Conservation (phyloP, 305 asterid species). For the Solanum hybrid region DNA sequence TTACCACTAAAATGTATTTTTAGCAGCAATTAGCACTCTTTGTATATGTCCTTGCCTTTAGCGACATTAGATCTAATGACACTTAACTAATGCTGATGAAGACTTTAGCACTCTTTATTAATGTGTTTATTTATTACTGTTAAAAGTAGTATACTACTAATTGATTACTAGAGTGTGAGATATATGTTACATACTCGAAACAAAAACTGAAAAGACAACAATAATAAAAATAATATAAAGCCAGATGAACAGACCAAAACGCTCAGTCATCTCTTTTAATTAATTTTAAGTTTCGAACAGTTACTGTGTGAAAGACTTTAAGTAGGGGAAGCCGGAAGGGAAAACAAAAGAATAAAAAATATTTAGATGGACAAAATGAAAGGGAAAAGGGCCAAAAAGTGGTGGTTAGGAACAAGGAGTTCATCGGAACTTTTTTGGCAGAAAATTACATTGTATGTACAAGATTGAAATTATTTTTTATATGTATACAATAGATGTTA, state of each 20-base stretch:
- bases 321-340: background rate
- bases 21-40: no score
- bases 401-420: background rate
- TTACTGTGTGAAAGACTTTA: background rate
- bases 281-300: background rate
- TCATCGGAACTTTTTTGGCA: background rate
- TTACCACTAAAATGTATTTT: no score
- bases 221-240: no score
- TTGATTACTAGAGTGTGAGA: background rate
- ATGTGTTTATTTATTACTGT: no score
- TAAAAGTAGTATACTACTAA: background rate
- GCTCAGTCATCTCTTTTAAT: background rate
- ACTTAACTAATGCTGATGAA: no score
- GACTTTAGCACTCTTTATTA: no score
- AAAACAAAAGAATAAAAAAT: background rate
- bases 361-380: background rate
- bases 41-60: no score
- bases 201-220: background rate
- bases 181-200: background rate
- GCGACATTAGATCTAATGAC: no score
- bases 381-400: background rate
- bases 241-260: background rate
- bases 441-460: background rate
- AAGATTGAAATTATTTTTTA: background rate
- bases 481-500: background rate